Conservation (phyloP, 495 filamentous ascomycete species). For the Parmelia sp. region DNA sequence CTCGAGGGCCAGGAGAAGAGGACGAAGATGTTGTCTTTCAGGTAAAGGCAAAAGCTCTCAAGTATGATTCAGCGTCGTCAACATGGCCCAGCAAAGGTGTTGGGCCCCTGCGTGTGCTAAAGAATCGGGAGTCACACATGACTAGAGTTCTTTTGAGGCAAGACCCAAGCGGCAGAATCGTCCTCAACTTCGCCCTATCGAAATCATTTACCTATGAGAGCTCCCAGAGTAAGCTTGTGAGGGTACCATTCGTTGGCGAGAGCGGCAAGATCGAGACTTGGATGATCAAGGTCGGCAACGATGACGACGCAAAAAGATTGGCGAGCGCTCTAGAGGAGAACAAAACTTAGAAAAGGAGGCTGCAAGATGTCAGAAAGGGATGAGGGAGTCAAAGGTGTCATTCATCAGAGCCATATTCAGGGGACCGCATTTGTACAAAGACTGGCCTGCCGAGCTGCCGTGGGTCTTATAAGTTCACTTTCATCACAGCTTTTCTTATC, state of each 20-base stretch:
- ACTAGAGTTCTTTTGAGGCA: slow-evolving; percentile 60
- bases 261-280: slow-evolving; percentile 18
- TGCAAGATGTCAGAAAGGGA: background rate
- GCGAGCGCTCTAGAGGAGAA: slow-evolving; percentile 18
- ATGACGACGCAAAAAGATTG: slow-evolving; percentile 20
- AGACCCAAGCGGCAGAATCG: slow-evolving; percentile 62
- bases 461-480: background rate
- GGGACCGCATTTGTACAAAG: slow-evolving; percentile 7
- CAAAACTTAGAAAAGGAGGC: slow-evolving; percentile 8
- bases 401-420: background rate
- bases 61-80: slow-evolving; percentile 41
- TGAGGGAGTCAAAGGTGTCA: background rate
- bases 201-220: slow-evolving; percentile 48
- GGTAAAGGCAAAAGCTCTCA: slow-evolving; percentile 56
- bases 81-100: slow-evolving; percentile 57
- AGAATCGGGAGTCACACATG: slow-evolving; percentile 55
- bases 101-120: slow-evolving; percentile 60
- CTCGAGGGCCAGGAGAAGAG: slow-evolving; percentile 61
- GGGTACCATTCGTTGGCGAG: slow-evolving; percentile 14
- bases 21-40: slow-evolving; percentile 60
- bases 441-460: background rate
- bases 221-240: slow-evolving; percentile 13
- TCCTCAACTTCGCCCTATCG: slow-evolving; percentile 60
- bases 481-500: background rate
- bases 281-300: slow-evolving; percentile 21